Evolutionary conservation across 2,329 filamentous ascomycete species (phyloP).

Genomic region (Paraphaeosphaeria sporulosa): DNA sequence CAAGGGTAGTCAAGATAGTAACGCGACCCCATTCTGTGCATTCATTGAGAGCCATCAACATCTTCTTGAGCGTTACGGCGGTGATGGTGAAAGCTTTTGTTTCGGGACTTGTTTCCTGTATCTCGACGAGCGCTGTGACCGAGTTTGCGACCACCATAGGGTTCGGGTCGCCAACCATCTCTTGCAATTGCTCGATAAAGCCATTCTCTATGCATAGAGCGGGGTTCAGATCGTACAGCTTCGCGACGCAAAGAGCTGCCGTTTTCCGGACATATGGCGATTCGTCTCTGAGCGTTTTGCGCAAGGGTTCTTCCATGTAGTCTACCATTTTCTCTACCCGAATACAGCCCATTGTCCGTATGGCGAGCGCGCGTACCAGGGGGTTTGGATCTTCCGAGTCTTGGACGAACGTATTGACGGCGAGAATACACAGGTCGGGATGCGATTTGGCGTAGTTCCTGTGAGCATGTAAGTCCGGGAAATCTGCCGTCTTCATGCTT

Average conservation of each 20-base stretch:
- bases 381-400: slow-evolving; percentile 99
- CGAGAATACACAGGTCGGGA: slow-evolving; percentile 96
- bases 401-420: slow-evolving; percentile 98
- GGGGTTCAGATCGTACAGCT: slow-evolving; percentile 95
- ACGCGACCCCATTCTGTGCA: slow-evolving; percentile 99
- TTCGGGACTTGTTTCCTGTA: slow-evolving; percentile 87
- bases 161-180: slow-evolving; percentile 96
- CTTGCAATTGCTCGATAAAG: slow-evolving; percentile 91
- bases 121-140: slow-evolving; percentile 91
- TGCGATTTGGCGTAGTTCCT: slow-evolving; percentile 99
- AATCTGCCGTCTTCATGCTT: not conserved
- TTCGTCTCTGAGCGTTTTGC: slow-evolving; percentile 95
- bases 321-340: slow-evolving; percentile 99
- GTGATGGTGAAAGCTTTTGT: slow-evolving; percentile 87
- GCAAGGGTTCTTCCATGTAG: slow-evolving; percentile 97
- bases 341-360: slow-evolving; percentile 98
- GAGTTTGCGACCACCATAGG: slow-evolving; percentile 99
- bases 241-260: slow-evolving; percentile 95
- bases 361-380: slow-evolving; percentile 90
- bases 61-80: slow-evolving; percentile 85
- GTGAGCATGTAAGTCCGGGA: slow-evolving; percentile 17
- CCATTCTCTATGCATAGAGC: slow-evolving; percentile 94
- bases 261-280: slow-evolving; percentile 99
- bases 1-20: slow-evolving; percentile 87
- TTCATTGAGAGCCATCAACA: slow-evolving; percentile 95